Percentiles rank a stretch among this genome's conserved stretches.
These are phyloP conservation scores for Acacia confusa DNA, from an alignment of 306 rosid species.

Conservation along the genomic window DNA sequence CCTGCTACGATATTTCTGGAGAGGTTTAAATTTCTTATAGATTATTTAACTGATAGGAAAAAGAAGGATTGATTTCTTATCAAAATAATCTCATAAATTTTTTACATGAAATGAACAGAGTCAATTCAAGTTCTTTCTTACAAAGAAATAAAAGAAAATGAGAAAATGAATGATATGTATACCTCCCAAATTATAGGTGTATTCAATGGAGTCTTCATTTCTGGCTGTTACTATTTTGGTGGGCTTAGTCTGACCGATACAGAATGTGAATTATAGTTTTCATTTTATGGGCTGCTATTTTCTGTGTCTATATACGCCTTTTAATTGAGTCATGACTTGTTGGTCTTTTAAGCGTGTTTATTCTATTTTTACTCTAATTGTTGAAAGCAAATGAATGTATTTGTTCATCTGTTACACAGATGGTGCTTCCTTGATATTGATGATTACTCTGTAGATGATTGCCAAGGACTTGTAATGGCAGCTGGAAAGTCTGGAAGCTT, in stretches of 20 bases:
- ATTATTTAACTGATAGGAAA: not conserved
- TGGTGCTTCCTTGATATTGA: slow-evolving; percentile 62
- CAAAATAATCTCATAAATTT: not conserved
- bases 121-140: not conserved
- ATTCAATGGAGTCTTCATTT: not conserved
- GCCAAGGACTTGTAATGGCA: slow-evolving; percentile 64
- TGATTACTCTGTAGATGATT: slow-evolving; percentile 66
- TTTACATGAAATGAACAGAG: not conserved
- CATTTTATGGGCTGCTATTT: not conserved
- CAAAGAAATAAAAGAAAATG: not conserved
- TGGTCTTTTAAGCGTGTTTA: slow-evolving; percentile 4
- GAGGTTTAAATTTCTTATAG: not conserved
- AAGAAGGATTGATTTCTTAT: not conserved
- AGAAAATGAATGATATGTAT: not conserved
- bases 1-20: not conserved
- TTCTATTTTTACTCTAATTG: not conserved
- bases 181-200: not conserved
- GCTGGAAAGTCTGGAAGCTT: slow-evolving; percentile 57
- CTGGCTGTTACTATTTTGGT: not conserved
- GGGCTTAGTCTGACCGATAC: not conserved
- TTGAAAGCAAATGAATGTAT: slow-evolving; percentile 27
- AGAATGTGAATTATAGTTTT: slow-evolving; percentile 12
- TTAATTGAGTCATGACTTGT: not conserved
- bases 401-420: slow-evolving; percentile 44
- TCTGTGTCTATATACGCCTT: not conserved